Base-by-base conservation (phyloP, 495 filamentous ascomycete species). In the Penicillium paradoxum region DNA sequence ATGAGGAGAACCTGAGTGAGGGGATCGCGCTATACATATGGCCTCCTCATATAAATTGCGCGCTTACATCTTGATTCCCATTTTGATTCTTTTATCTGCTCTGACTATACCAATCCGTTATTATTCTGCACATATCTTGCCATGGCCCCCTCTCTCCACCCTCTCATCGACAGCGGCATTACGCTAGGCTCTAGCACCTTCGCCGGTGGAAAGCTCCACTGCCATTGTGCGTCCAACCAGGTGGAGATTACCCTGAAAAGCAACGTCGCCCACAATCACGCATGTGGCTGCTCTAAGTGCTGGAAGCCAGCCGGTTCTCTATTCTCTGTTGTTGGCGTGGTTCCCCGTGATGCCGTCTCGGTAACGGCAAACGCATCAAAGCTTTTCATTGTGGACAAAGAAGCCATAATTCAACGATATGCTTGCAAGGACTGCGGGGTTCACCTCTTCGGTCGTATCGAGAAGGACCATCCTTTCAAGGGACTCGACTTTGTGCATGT, bases 231-330 rank as follows among this genome's bases (percentile, higher is more conserved):
- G 36, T 61, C 56, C 15, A 45, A 77, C 62, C 71, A 72, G 21
- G 79, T 84, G 36, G 70, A 75, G 41, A 68, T 84, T 15, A 72
- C 74, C 2, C 68, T 85, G 17, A 59, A 55, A 34, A 65, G 70
- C 60, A 76, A 82, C 60, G 73, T 83, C 39, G 71, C 71, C n/a
- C 78, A 82, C 70, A 84, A 85, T 73, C 81, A 85, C 64, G 79
- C 79, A 40, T 84, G 81, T 66, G 82, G 81, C 29, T 83, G 82
- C 70, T 83, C 80, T 54, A 80, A 83, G 60, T 84, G 80, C 73
- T 83, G 80, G 80, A 83, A 83, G 61, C 81, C 81, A 4, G 30
- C 53, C 0, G 75, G 78, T 29, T 66, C 80, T 2, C 74, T 83
- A 51, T 85, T 85, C 73, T 78, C 77, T 59, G 50, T 84, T 57